These are phyloP conservation scores for Pythium monospermum DNA, from an alignment of 352 stramenopile genomes.

Conservation along the genomic window DNA sequence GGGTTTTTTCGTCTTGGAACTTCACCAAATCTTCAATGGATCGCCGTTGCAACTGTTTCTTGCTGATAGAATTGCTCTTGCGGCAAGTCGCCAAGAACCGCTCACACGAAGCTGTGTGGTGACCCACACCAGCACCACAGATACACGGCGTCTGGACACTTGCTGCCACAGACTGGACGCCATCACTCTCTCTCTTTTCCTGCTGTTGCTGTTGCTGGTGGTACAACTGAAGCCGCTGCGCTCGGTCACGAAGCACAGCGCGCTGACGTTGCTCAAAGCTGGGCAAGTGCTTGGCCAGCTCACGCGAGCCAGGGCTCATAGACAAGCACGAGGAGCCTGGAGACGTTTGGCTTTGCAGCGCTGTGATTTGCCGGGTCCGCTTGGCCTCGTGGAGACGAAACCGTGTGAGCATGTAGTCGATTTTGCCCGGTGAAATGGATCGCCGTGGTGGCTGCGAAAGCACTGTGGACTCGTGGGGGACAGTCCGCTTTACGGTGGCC, in stretches of 20 bases:
- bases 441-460: background rate
- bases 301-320: slow-evolving; percentile 36
- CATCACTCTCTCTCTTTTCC: background rate
- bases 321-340: slow-evolving; percentile 7
- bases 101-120: slow-evolving; percentile 34
- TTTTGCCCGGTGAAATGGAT: slow-evolving; percentile 6
- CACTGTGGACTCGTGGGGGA: no score
- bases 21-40: slow-evolving; percentile 51
- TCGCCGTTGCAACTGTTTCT: slow-evolving; percentile 41
- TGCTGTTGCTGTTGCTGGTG: background rate
- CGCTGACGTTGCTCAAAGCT: slow-evolving; percentile 31
- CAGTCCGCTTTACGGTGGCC: no score
- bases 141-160: slow-evolving; percentile 7
- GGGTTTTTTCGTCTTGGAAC: slow-evolving; percentile 39
- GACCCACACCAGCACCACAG: slow-evolving; percentile 5
- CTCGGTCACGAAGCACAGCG: slow-evolving; percentile 11
- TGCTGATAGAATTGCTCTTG: slow-evolving; percentile 45
- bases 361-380: background rate
- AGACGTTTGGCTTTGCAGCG: background rate
- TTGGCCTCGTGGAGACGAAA: slow-evolving; percentile 13
- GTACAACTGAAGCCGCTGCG: slow-evolving; percentile 4
- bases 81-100: slow-evolving; percentile 52
- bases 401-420: slow-evolving; percentile 13
- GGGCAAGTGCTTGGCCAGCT: slow-evolving; percentile 32
- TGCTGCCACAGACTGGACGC: background rate